Percentiles rank a stretch among this genome's conserved stretches.
Conservation (phyloP, 768 basidiomycete species). For the Collybia sp. region DNA sequence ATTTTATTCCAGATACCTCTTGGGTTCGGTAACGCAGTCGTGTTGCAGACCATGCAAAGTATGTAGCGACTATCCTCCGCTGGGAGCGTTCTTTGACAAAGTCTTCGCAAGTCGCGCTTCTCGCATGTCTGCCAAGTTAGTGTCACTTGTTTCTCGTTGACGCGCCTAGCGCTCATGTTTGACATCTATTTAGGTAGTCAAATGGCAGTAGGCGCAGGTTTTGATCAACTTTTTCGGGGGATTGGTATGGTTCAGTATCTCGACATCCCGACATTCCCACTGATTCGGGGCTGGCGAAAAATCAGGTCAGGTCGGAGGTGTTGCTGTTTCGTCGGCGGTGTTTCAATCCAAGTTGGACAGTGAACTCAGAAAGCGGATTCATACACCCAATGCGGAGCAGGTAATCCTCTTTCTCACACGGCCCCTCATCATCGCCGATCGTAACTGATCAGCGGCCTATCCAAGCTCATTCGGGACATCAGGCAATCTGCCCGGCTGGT, state of each 20-base stretch:
- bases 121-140: conserved; percentile 59
- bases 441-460: not conserved
- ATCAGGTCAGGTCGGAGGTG: conserved; percentile 67
- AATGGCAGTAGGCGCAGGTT: conserved; percentile 68
- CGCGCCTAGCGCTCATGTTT: not conserved
- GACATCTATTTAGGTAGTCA: conserved; percentile 7
- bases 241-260: conserved; percentile 35
- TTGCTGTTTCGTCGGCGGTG: conserved; percentile 62
- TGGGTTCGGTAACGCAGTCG: conserved; percentile 73
- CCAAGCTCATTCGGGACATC: conserved; percentile 54
- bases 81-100: not conserved
- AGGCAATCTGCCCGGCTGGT: conserved; percentile 58
- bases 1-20: conserved; percentile 45
- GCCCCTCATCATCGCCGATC: not conserved
- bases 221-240: conserved; percentile 62
- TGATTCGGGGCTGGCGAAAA: not conserved
- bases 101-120: conserved; percentile 54
- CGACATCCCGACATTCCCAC: too few relatives aligned
- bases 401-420: conserved; percentile 24
- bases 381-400: conserved; percentile 46
- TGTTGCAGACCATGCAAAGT: conserved; percentile 68
- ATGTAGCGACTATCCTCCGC: conserved; percentile 15
- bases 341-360: conserved; percentile 56
- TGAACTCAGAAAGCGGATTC: conserved; percentile 52
- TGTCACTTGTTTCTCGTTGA: not conserved